Conservation (phyloP, 2,329 filamentous ascomycete species). For the Incumbomyces lentus region DNA sequence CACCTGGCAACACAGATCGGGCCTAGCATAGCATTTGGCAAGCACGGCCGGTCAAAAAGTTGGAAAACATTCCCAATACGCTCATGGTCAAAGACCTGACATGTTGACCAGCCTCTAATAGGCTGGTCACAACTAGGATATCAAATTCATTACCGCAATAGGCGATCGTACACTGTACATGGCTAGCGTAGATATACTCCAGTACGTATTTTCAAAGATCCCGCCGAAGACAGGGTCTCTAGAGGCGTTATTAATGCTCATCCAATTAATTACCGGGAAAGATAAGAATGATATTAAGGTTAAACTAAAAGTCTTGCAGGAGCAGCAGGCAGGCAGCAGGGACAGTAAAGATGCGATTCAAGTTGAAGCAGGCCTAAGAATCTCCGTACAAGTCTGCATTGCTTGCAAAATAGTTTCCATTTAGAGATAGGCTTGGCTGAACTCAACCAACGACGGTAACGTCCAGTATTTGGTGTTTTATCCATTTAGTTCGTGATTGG, state of each 20-base stretch:
- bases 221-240: constrained; percentile 7
- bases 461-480: too few species aligned
- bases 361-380: constrained; percentile 3
- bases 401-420: too few species aligned
- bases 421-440: too few species aligned
- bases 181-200: not conserved
- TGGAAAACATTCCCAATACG: constrained; percentile 8
- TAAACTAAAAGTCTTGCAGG: constrained; percentile 4
- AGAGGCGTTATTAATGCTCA: constrained; percentile 8
- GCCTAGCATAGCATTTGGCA: constrained; percentile 6
- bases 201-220: constrained; percentile 10
- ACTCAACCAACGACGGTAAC: too few species aligned
- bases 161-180: constrained; percentile 4
- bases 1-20: constrained; percentile 4
- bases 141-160: not conserved
- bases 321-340: not conserved
- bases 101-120: constrained; percentile 1
- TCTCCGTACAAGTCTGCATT: too few species aligned
- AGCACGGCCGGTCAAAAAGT: constrained; percentile 8
- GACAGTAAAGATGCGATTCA: constrained; percentile 6
- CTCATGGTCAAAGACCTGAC: constrained; percentile 4
- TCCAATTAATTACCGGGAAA: constrained; percentile 9
- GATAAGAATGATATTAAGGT: constrained; percentile 7
- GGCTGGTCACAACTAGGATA: not conserved
- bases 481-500: too few species aligned